Base-by-base conservation (phyloP, 1,139 yeast species). In the Nadsonia commutata region DNA sequence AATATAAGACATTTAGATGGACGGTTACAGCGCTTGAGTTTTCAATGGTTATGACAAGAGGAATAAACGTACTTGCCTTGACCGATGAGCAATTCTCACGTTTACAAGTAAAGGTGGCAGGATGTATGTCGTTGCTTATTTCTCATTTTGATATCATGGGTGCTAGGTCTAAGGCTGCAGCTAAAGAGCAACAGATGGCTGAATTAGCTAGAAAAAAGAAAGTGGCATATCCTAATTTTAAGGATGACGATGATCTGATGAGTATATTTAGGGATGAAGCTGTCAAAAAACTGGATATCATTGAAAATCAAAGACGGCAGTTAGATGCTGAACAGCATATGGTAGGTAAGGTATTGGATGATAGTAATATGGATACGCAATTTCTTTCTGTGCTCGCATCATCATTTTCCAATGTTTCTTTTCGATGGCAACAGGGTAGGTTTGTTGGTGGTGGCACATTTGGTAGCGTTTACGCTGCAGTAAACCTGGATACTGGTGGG, bases 131-230 rank as follows among this genome's bases (percentile, higher is more conserved):
- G 1, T 67, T 90, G 44, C 70, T 90, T 49, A 88, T 90, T 50
- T 84, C 96, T 0, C 98, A 90, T 64, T 90, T 90, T 57, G 98
- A 90, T 64, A 86, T 90, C 46, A 90, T 90, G 95, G 98, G 98
- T 43, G 96, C 97, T 0, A 72, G 97, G 55, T 82, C 95, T 5
- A 82, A 81, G 56, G 93, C 84, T 48, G 86, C 86, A 2, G 86
- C 80, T 52, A 68, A 71, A 63, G 60, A 69, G 56, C 56, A 62
- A 52, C 58, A 71, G 66, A 52, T 68, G 69, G 55, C 65, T 68
- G 62, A 67, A 69, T 57, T 74, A 66, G 73, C 67, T 67, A 39
- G 68, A 68, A n/a, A 72, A 62, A 54, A 68, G 70, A 51, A 52
- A 36, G 47, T 46, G 36, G 49, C 52, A 48, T 60, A 66, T 48